A percentile compares a stretch with the other conserved stretches of the same genome.
Conservation (phyloP, 202 grass and related monocot species). For the Digitaria exilis region DNA sequence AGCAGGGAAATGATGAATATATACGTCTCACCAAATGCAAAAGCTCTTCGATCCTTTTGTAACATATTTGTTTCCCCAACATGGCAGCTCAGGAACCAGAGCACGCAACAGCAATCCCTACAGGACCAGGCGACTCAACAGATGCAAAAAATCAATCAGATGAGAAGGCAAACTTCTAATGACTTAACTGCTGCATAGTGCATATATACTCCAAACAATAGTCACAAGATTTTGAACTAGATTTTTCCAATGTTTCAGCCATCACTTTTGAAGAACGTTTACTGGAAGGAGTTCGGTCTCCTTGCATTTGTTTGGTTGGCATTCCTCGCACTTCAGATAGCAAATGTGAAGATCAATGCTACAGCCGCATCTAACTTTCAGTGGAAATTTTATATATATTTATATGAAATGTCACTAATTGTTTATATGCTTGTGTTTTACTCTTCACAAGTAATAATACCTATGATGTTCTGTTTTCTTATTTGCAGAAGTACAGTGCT, state of each 20-base stretch:
- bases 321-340: slow-evolving; percentile 69
- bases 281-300: slow-evolving; percentile 68
- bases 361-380: neutral
- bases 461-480: slow-evolving; percentile 22
- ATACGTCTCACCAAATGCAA: neutral
- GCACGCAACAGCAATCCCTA: slow-evolving; percentile 40
- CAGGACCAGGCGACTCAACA: slow-evolving; percentile 18
- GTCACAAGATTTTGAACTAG: neutral
- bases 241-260: slow-evolving; percentile 34
- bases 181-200: neutral
- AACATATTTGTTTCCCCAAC: neutral
- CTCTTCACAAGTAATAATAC: slow-evolving; percentile 7
- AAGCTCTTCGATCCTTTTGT: neutral
- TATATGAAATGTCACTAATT: neutral
- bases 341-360: slow-evolving; percentile 42
- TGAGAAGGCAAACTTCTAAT: slow-evolving; percentile 28
- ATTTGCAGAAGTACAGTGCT: slow-evolving; percentile 56
- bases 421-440: neutral
- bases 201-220: neutral
- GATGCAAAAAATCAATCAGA: slow-evolving; percentile 8
- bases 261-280: slow-evolving; percentile 59
- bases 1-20: neutral
- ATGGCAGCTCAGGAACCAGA: slow-evolving; percentile 54
- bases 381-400: neutral
- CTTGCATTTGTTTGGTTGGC: slow-evolving; percentile 71